A percentile compares a stretch with the other conserved stretches of the same genome.
Conservation (phyloP, 2,329 filamentous ascomycete species). For the Ustulina deusta region DNA sequence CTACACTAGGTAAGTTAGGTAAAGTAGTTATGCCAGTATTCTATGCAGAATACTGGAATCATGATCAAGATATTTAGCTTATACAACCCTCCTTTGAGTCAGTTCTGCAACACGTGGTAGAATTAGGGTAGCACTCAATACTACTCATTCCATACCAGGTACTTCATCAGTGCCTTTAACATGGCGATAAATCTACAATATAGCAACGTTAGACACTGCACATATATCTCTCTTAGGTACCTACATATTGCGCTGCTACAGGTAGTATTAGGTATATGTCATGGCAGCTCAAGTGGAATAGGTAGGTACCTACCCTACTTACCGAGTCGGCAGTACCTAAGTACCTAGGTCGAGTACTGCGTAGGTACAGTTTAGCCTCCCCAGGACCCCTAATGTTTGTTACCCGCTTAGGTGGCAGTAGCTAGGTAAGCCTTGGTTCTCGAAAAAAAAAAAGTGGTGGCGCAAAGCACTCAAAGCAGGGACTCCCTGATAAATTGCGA, state of each 20-base stretch:
- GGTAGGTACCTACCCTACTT: neutral
- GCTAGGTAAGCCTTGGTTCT: slow-evolving; percentile 17
- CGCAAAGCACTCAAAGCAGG: slow-evolving; percentile 24
- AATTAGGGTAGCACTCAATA: neutral
- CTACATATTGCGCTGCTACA: too few relatives aligned
- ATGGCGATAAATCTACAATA: too few relatives aligned
- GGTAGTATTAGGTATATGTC: too few relatives aligned
- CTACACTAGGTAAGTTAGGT: neutral
- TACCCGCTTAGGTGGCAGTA: slow-evolving; percentile 21
- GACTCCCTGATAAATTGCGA: slow-evolving; percentile 24
- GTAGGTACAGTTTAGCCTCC: slow-evolving; percentile 7
- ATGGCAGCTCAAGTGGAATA: neutral
- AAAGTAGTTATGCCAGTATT: slow-evolving; percentile 11
- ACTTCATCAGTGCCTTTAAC: too few relatives aligned
- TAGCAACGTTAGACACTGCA: too few relatives aligned
- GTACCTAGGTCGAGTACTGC: neutral
- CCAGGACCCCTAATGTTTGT: slow-evolving; percentile 26
- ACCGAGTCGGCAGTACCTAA: neutral
- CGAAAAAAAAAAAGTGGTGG: slow-evolving; percentile 3
- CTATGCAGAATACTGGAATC: neutral
- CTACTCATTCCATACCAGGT: neutral
- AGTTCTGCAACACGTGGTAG: slow-evolving; percentile 25
- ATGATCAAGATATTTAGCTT: neutral
- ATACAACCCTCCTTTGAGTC: neutral
- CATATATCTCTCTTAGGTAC: too few relatives aligned